Evolutionary conservation across 1,139 yeast species (phyloP).

Genomic region (Taphrina communis): DNA sequence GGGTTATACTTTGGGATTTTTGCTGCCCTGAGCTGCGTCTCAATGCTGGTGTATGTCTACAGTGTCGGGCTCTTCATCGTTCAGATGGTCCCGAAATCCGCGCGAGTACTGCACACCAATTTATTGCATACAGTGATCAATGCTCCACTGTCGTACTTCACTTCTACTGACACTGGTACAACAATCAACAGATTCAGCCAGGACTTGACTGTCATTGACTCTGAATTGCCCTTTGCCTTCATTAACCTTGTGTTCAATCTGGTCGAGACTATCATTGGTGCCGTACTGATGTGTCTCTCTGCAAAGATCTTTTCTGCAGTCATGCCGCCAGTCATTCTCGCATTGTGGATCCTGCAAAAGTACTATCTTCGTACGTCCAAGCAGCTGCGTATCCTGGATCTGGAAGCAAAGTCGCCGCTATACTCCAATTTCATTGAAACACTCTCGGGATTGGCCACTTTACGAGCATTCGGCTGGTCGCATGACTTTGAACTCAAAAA

Average conservation of each 20-base stretch:
- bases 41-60: background rate
- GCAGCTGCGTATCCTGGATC: slow-evolving; percentile 80
- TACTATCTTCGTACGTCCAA: slow-evolving; percentile 80
- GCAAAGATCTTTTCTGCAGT: slow-evolving; percentile 79
- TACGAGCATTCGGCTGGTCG: slow-evolving; percentile 93
- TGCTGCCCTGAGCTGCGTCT: background rate
- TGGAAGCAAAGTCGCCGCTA: slow-evolving; percentile 59
- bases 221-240: slow-evolving; percentile 57
- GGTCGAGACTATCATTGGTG: slow-evolving; percentile 65
- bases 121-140: slow-evolving; percentile 69
- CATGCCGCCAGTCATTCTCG: slow-evolving; percentile 60
- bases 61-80: background rate
- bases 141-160: slow-evolving; percentile 74
- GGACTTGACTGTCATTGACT: slow-evolving; percentile 72
- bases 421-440: slow-evolving; percentile 98
- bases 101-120: slow-evolving; percentile 51
- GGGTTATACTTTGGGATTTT: background rate
- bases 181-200: slow-evolving; percentile 74
- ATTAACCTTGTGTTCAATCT: slow-evolving; percentile 59
- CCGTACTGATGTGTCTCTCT: slow-evolving; percentile 70
- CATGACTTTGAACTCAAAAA: slow-evolving; percentile 70
- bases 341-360: slow-evolving; percentile 60
- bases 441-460: slow-evolving; percentile 89
- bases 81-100: slow-evolving; percentile 55
- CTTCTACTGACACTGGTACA: slow-evolving; percentile 73